Evolutionary conservation across 805 yeast species (phyloP).

Genomic region (Candida nemodendra): DNA sequence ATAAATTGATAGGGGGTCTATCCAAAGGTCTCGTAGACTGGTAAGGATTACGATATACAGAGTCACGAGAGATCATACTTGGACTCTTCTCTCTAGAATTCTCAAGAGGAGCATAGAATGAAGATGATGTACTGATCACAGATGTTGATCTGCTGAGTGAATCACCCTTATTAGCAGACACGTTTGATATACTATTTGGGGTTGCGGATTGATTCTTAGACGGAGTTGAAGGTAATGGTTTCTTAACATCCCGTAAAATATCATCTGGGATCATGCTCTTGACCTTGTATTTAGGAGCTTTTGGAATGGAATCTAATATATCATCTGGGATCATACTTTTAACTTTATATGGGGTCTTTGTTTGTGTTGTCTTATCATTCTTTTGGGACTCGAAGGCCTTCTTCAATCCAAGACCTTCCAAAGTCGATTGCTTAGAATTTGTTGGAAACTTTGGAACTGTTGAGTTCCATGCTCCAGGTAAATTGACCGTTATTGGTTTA

Average conservation of each 20-base stretch:
- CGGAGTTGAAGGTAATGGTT: not conserved
- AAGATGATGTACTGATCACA: slow-evolving; percentile 12
- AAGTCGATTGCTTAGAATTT: not conserved
- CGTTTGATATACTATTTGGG: too few species aligned
- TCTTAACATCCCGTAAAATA: not conserved
- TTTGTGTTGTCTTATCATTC: not conserved
- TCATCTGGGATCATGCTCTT: slow-evolving; percentile 15
- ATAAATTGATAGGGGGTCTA: slow-evolving; percentile 15
- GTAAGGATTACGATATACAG: slow-evolving; percentile 6
- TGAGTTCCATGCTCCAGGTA: slow-evolving; percentile 3
- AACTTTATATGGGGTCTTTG: slow-evolving; percentile 7
- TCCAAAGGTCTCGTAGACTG: slow-evolving; percentile 10
- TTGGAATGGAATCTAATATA: slow-evolving; percentile 5
- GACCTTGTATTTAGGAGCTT: slow-evolving; percentile 2
- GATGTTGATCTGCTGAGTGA: slow-evolving; percentile 7
- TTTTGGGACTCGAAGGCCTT: not conserved
- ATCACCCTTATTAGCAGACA: not conserved
- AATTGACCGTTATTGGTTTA: slow-evolving; percentile 5
- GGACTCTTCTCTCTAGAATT: too few species aligned
- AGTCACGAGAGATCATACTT: too few species aligned
- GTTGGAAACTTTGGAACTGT: slow-evolving; percentile 1
- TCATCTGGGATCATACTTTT: slow-evolving; percentile 19
- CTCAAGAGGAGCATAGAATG: too few species aligned
- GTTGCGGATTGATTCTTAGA: not conserved
- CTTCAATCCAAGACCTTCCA: not conserved